Evolutionary conservation across 1,139 yeast genomes (phyloP).

Genomic region (Lodderomyces orthopsilosis): DNA sequence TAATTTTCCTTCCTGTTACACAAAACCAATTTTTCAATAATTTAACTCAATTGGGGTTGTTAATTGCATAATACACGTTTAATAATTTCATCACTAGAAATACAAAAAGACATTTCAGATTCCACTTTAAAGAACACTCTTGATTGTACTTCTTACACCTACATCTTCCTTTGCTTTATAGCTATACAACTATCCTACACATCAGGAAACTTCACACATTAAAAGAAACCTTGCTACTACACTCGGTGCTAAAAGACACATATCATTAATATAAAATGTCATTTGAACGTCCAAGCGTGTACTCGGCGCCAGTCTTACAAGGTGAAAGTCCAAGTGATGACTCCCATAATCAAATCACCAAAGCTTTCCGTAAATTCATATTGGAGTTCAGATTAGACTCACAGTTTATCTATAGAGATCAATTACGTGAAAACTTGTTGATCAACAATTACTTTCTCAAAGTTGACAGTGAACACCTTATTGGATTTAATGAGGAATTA

Average conservation of each 20-base stretch:
- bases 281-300: conserved; percentile 79
- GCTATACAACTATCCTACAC: too few relatives aligned
- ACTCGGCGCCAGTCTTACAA: conserved; percentile 81
- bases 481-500: conserved; percentile 84
- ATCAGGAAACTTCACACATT: too few relatives aligned
- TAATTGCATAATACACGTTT: conserved; percentile 1
- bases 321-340: conserved; percentile 71
- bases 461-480: conserved; percentile 82
- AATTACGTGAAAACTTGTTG: conserved; percentile 80
- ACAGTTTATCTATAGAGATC: conserved; percentile 87
- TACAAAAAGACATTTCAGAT: too few relatives aligned
- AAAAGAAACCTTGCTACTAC: too few relatives aligned
- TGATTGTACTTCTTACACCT: too few relatives aligned
- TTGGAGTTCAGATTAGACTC: conserved; percentile 83
- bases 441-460: conserved; percentile 70
- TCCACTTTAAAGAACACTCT: too few relatives aligned
- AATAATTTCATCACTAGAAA: too few relatives aligned
- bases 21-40: conserved; percentile 5
- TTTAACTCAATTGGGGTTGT: conserved; percentile 20
- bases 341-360: conserved; percentile 71
- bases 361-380: conserved; percentile 78
- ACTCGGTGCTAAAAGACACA: too few relatives aligned
- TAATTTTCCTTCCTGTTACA: neutral
- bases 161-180: too few relatives aligned
- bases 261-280: conserved; percentile 39